phyloP scores from a whole-genome alignment of 306 rosid genomes.

The Rubus parviflorus region DNA sequence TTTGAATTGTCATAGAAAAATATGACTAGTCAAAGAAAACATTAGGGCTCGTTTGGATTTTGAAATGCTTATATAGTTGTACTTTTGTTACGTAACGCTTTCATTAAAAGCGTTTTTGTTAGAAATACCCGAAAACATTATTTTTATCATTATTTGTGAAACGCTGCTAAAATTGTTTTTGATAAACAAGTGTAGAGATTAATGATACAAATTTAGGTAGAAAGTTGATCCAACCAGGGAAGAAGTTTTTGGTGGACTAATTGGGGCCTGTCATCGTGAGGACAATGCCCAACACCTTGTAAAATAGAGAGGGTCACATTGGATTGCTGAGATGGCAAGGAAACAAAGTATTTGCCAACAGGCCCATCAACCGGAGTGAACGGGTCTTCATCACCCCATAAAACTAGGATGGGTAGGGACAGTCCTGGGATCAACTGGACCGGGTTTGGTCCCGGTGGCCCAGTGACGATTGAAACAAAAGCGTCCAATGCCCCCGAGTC shows the following conservation, averaged over 20 bases:
- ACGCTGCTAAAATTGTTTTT: too few species aligned
- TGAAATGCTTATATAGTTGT: too few species aligned
- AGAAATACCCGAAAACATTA: too few species aligned
- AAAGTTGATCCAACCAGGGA: slow-evolving; percentile 76
- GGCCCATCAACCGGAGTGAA: slow-evolving; percentile 98
- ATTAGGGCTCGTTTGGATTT: too few species aligned
- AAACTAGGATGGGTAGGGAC: slow-evolving; percentile 61
- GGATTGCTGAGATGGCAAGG: slow-evolving; percentile 49
- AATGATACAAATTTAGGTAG: slow-evolving; percentile 8
- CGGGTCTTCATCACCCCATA: slow-evolving; percentile 92
- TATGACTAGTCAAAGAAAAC: too few species aligned
- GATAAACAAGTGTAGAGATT: too few species aligned
- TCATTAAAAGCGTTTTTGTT: too few species aligned
- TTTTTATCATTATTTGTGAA: too few species aligned
- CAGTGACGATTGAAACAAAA: slow-evolving; percentile 76
- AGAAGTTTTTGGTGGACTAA: slow-evolving; percentile 76
- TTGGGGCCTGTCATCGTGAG: slow-evolving; percentile 87
- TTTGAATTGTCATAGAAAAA: too few species aligned
- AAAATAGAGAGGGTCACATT: slow-evolving; percentile 60
- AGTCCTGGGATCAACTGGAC: slow-evolving; percentile 68
- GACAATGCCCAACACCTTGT: slow-evolving; percentile 92
- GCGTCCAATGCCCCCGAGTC: slow-evolving; percentile 83
- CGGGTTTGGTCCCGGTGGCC: slow-evolving; percentile 93
- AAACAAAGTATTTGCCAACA: slow-evolving; percentile 74
- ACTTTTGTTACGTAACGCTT: too few species aligned